phyloP scores from a whole-genome alignment of 805 yeast species.

The Wickerhamia fluorescens region DNA sequence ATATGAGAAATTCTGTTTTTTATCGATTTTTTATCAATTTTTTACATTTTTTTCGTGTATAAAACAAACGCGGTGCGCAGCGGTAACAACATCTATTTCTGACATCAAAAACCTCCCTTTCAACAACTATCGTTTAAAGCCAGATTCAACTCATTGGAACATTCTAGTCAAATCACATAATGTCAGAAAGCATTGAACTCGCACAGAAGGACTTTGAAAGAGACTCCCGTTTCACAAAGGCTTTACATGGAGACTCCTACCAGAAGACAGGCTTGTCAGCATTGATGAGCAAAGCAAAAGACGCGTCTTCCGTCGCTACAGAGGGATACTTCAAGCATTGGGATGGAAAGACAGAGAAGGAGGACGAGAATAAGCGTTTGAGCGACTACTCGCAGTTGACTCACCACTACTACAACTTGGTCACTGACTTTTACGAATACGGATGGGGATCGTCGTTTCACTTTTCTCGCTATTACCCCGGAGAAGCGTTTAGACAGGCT shows the following conservation, averaged over 20 bases:
- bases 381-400: conserved; percentile 86
- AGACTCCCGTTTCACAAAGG: conserved; percentile 72
- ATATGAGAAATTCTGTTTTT: too few species aligned
- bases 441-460: conserved; percentile 99
- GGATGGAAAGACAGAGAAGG: conserved; percentile 81
- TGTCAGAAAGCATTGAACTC: conserved; percentile 18
- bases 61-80: too few species aligned
- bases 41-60: too few species aligned
- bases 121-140: conserved; percentile 1
- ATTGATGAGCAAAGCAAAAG: conserved; percentile 65
- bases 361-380: conserved; percentile 67
- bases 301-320: conserved; percentile 73
- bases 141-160: conserved; percentile 5
- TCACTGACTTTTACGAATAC: conserved; percentile 96
- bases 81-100: conserved; percentile 1
- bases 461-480: conserved; percentile 87
- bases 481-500: conserved; percentile 91
- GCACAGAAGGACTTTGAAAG: conserved; percentile 46
- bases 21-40: too few species aligned
- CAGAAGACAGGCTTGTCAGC: conserved; percentile 69
- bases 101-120: too few species aligned
- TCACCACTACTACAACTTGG: conserved; percentile 92
- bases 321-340: conserved; percentile 93
- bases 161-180: conserved; percentile 3
- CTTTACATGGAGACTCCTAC: conserved; percentile 77